These are phyloP conservation scores for Claviceps humidiphila DNA, from an alignment of 2,329 filamentous ascomycete species.

Conservation along the genomic window DNA sequence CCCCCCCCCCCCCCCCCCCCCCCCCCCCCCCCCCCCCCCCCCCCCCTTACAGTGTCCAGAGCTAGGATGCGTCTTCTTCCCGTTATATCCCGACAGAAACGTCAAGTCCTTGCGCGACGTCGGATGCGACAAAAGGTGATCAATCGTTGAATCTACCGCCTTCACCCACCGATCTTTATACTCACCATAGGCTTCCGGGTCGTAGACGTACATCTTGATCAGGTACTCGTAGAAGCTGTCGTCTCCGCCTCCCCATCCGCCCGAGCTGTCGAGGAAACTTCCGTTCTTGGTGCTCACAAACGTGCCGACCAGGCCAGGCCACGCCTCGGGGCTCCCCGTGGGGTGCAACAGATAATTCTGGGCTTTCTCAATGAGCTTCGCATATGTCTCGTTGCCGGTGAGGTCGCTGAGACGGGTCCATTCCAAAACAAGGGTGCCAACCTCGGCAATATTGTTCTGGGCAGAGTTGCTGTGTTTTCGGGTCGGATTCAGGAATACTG, in stretches of 20 bases:
- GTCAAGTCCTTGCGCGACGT: slow-evolving; percentile 54
- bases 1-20: too few species aligned
- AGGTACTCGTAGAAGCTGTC: slow-evolving; percentile 85
- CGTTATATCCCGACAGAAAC: slow-evolving; percentile 49
- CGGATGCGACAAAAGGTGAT: slow-evolving; percentile 57
- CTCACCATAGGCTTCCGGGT: slow-evolving; percentile 44
- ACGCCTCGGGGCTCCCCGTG: slow-evolving; percentile 47
- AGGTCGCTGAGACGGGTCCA: slow-evolving; percentile 73
- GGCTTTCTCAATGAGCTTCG: slow-evolving; percentile 48
- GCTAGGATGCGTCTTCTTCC: slow-evolving; percentile 26
- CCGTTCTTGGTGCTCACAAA: slow-evolving; percentile 53
- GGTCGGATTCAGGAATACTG: slow-evolving; percentile 44
- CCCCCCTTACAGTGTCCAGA: slow-evolving; percentile 41
- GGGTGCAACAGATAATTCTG: slow-evolving; percentile 60
- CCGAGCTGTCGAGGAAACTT: slow-evolving; percentile 49
- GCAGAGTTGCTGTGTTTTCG: slow-evolving; percentile 32
- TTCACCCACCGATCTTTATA: slow-evolving; percentile 65
- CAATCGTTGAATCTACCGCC: slow-evolving; percentile 64
- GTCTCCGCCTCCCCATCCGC: slow-evolving; percentile 65
- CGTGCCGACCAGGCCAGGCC: slow-evolving; percentile 62
- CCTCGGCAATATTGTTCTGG: slow-evolving; percentile 61
- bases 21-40: too few species aligned
- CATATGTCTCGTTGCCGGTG: slow-evolving; percentile 55
- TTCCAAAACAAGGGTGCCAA: slow-evolving; percentile 68
- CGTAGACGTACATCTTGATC: slow-evolving; percentile 83